Base-by-base conservation (phyloP, 2,329 filamentous ascomycete species). In the Verticillium isaacii region DNA sequence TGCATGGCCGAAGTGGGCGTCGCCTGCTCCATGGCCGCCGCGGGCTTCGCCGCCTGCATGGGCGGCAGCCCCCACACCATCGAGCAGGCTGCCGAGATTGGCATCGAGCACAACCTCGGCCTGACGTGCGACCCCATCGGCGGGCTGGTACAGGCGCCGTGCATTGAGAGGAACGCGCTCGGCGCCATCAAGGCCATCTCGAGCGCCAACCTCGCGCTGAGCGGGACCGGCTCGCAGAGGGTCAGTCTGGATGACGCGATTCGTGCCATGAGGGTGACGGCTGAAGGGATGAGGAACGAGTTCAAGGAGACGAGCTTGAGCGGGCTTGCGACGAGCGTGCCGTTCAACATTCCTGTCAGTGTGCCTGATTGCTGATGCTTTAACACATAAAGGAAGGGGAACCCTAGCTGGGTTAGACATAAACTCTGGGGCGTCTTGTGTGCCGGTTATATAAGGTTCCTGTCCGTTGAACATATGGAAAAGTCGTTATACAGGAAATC, bases 1-100 rank as follows among this genome's bases (percentile, higher is more conserved):
- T 82, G 80, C 69, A 82, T 82, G 80, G 80, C 80, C n/a, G 80
- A 82, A 65, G 80, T 82, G 0, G 80, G 80, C 32, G 80, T 82
- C 0, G 80, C 80, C 2, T 82, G 80, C 65, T 80, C 78, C 29
- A 82, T 82, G 80, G 80, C 80, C 0, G 80, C 80, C 0, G 80
- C 78, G 0, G 80, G 79, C 0, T 82, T 82, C 59, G 79, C 80
- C 0, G 80, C 80, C 0, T 81, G 79, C 64, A 82, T 82, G 78
- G 80, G 80, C 23, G 80, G 79, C n/a, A 75, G 73, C 19, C 79
- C 79, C 0, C 79, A 82, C 69, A 79, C 77, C 1, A 79, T 82
- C 54, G 79, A 82, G 67, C 80, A 82, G 67, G 80, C 80, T 0
- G 80, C 80, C 2, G 80, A 82, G 68, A 82, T 82, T 60, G 80